Evolutionary conservation across 306 rosid species (phyloP).

Genomic region (Rubus parviflorus): DNA sequence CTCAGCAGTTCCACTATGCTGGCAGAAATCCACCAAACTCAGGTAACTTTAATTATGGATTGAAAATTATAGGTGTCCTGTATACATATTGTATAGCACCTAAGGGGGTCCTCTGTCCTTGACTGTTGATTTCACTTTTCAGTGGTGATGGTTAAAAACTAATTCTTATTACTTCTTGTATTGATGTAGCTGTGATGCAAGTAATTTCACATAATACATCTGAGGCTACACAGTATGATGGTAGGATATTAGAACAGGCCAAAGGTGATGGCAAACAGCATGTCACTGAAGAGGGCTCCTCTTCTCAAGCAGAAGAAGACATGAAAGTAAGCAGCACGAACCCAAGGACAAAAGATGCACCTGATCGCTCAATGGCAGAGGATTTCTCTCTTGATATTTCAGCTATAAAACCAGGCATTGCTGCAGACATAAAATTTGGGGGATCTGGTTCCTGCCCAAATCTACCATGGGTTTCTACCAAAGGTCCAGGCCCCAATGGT

Average conservation of each 20-base stretch:
- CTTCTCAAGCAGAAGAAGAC: constrained; percentile 66
- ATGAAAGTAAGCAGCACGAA: constrained; percentile 68
- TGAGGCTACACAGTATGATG: constrained; percentile 54
- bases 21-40: constrained; percentile 65
- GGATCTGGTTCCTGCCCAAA: constrained; percentile 85
- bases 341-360: constrained; percentile 62
- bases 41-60: constrained; percentile 49
- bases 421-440: constrained; percentile 82
- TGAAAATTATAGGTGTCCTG: constrained; percentile 11
- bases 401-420: constrained; percentile 81
- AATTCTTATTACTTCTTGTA: constrained; percentile 23
- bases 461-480: constrained; percentile 97
- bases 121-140: neutral
- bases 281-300: constrained; percentile 63
- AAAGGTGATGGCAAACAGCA: constrained; percentile 76
- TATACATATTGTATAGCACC: neutral
- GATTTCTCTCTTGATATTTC: constrained; percentile 58
- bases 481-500: constrained; percentile 75
- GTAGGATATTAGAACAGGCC: constrained; percentile 53
- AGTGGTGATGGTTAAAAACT: constrained; percentile 15
- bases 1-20: constrained; percentile 70
- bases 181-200: constrained; percentile 51
- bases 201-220: constrained; percentile 48
- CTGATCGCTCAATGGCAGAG: constrained; percentile 54
- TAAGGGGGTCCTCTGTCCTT: neutral